These are phyloP conservation scores for Aureobasidium sp. DNA, from an alignment of 2,329 filamentous ascomycete genomes.

Conservation along the genomic window DNA sequence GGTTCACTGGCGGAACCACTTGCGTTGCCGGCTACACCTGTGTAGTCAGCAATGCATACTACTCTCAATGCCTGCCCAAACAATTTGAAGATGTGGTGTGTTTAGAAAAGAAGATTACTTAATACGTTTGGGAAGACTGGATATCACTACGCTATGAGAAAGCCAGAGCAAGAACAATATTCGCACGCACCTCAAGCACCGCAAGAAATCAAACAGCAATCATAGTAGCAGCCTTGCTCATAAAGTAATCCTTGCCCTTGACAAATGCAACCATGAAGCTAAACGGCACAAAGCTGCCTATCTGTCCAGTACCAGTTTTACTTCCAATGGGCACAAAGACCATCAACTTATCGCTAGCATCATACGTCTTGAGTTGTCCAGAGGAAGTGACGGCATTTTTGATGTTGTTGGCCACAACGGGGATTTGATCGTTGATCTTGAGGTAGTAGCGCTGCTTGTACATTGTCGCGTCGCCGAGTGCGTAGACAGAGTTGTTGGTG, in stretches of 20 bases:
- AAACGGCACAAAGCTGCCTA: conserved; percentile 3
- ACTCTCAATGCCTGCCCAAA: conserved; percentile 20
- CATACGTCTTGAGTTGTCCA: neutral
- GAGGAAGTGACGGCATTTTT: neutral
- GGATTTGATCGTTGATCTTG: conserved; percentile 13
- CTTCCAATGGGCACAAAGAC: conserved; percentile 10
- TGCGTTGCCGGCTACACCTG: conserved; percentile 21
- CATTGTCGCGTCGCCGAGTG: conserved; percentile 5
- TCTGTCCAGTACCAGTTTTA: conserved; percentile 3
- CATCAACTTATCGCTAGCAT: conserved; percentile 9
- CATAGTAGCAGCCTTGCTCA: conserved; percentile 8
- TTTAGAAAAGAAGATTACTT: too few relatives aligned
- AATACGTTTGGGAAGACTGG: neutral
- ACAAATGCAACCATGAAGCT: conserved; percentile 14
- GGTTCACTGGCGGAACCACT: conserved; percentile 19
- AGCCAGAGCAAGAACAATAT: neutral
- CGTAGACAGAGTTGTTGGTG: neutral
- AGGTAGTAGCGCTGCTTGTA: conserved; percentile 11
- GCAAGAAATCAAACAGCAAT: neutral
- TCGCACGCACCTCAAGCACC: neutral
- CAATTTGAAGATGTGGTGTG: too few relatives aligned
- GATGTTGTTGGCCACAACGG: conserved; percentile 3
- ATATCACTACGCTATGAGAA: neutral
- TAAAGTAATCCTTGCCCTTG: conserved; percentile 12
- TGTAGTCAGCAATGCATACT: conserved; percentile 17